phyloP scores from a whole-genome alignment of 1,284 basidiomycete species.

The Irpex sp. region DNA sequence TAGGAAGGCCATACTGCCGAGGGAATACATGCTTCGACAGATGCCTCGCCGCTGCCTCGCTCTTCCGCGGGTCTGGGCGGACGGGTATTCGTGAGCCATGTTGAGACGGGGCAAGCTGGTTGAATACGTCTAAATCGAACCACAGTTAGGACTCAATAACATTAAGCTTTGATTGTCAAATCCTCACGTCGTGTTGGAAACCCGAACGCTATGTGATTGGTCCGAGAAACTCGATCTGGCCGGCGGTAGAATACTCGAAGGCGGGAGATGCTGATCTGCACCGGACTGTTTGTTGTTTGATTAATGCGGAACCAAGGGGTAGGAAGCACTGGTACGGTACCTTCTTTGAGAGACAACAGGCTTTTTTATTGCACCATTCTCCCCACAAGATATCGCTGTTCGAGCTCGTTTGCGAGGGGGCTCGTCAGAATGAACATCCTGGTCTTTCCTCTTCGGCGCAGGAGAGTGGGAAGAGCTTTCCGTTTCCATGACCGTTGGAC shows the following conservation, averaged over 20 bases:
- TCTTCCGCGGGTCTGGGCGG: neutral
- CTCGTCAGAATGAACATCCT: constrained; percentile 17
- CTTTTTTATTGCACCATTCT: neutral
- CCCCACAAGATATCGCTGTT: neutral
- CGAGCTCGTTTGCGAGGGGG: neutral
- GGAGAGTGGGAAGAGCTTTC: neutral
- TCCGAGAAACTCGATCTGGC: constrained; percentile 56
- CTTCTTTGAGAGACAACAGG: neutral
- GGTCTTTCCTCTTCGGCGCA: constrained; percentile 19
- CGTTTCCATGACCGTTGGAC: too few species aligned
- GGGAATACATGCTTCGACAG: constrained; percentile 89
- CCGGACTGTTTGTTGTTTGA: neutral
- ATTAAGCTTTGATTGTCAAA: constrained; percentile 1
- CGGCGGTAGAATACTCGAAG: constrained; percentile 70
- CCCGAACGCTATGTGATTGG: constrained; percentile 62
- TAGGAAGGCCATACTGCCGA: constrained; percentile 76
- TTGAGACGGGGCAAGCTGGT: constrained; percentile 47
- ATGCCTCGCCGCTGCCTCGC: constrained; percentile 61
- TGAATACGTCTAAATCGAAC: constrained; percentile 54
- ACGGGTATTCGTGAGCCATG: constrained; percentile 34
- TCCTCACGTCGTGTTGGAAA: constrained; percentile 73
- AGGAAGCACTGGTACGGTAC: neutral
- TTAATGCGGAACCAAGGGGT: neutral
- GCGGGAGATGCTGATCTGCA: neutral
- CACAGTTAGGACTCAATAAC: neutral